Conservation (phyloP, 306 rosid species). For the Argentina anserina region DNA sequence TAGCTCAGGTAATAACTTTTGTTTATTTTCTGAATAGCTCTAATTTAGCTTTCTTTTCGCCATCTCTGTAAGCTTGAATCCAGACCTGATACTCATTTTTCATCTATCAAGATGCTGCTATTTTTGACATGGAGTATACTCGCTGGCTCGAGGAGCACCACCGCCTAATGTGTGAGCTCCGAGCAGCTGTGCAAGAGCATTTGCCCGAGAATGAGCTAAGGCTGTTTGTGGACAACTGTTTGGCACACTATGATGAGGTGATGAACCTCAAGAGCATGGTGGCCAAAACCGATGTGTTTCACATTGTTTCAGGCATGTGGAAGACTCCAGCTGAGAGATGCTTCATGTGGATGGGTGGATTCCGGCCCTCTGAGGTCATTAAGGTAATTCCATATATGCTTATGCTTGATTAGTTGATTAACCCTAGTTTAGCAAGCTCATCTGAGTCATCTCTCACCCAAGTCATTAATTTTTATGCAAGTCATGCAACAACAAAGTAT, state of each 20-base stretch:
- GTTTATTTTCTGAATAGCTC: not conserved
- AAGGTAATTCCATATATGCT: conserved; percentile 46
- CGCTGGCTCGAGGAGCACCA: conserved; percentile 92
- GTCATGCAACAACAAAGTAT: conserved; percentile 4
- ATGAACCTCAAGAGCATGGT: conserved; percentile 65
- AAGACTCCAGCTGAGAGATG: conserved; percentile 91
- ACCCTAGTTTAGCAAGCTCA: not conserved
- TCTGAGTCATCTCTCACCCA: not conserved
- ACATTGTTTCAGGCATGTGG: conserved; percentile 90
- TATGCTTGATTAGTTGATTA: conserved; percentile 1
- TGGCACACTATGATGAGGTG: conserved; percentile 70
- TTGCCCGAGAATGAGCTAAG: conserved; percentile 73
- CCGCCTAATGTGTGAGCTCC: conserved; percentile 66
- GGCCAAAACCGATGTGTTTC: conserved; percentile 74
- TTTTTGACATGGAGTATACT: conserved; percentile 77
- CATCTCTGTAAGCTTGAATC: not conserved
- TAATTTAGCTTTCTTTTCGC: not conserved
- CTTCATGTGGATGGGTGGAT: conserved; percentile 96
- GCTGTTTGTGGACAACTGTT: conserved; percentile 59
- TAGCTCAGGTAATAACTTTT: conserved; percentile 49
- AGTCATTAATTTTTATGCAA: not conserved
- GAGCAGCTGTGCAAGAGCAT: conserved; percentile 88
- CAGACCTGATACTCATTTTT: not conserved
- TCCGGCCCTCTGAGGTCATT: conserved; percentile 84
- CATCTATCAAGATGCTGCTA: conserved; percentile 47